These are phyloP conservation scores for Tuber borchii DNA, from an alignment of 495 filamentous ascomycete species.

Conservation along the genomic window DNA sequence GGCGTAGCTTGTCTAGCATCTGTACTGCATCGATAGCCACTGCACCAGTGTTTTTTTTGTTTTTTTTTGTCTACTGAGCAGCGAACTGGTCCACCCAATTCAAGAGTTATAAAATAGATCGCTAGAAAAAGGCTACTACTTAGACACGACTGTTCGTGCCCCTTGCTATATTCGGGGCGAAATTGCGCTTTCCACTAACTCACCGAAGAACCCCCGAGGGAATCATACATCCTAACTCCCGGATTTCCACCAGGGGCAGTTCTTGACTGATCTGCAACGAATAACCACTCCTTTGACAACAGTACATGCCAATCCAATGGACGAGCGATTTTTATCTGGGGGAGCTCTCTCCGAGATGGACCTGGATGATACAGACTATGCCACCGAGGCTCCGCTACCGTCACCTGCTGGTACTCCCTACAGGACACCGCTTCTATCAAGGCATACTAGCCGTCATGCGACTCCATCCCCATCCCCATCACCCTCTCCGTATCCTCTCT, in stretches of 20 bases:
- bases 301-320: constrained; percentile 29
- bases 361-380: constrained; percentile 40
- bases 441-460: constrained; percentile 50
- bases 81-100: constrained; percentile 1
- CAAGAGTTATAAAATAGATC: background rate
- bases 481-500: constrained; percentile 55
- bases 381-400: constrained; percentile 39
- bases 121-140: constrained; percentile 9
- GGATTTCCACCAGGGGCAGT: constrained; percentile 18
- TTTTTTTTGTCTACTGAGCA: constrained; percentile 15
- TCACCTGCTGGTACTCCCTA: constrained; percentile 38
- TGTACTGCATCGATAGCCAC: constrained; percentile 10
- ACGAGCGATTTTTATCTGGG: constrained; percentile 36
- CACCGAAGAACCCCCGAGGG: background rate
- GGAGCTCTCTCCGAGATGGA: constrained; percentile 24
- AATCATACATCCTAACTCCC: background rate
- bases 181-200: constrained; percentile 8
- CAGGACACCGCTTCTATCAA: constrained; percentile 44
- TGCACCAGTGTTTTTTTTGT: constrained; percentile 5
- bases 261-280: constrained; percentile 32
- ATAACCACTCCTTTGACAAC: background rate
- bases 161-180: constrained; percentile 14
- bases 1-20: constrained; percentile 22
- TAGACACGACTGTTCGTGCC: constrained; percentile 22
- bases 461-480: constrained; percentile 58